Percentiles rank a stretch among this genome's conserved stretches.
Conservation (phyloP, 441 rosid genomes). For the Mallotus japonicus region DNA sequence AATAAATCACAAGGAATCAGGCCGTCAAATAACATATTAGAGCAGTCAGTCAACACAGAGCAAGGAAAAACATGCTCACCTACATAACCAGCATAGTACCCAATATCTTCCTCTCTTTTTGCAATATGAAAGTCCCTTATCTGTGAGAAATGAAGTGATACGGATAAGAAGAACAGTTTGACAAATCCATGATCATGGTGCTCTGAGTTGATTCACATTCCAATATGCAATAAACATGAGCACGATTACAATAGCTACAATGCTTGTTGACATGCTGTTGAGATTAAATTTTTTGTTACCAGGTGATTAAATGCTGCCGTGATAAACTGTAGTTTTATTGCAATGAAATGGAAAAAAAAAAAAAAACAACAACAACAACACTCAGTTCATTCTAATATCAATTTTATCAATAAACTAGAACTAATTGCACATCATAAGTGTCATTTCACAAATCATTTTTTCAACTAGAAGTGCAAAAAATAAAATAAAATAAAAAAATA, state of each 20-base stretch:
- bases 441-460: too few relatives aligned
- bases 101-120: constrained; percentile 57
- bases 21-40: not conserved
- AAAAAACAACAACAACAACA: not conserved
- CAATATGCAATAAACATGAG: not conserved
- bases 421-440: not conserved
- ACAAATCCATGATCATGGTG: not conserved
- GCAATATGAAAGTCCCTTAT: constrained; percentile 52
- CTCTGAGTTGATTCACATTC: not conserved
- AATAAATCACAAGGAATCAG: constrained; percentile 8
- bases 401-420: not conserved
- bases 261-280: too few relatives aligned
- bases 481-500: too few relatives aligned
- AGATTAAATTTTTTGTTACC: too few relatives aligned
- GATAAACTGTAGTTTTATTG: too few relatives aligned
- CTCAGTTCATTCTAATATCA: not conserved
- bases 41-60: not conserved
- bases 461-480: too few relatives aligned
- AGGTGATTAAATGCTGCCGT: too few relatives aligned
- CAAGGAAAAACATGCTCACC: constrained; percentile 30
- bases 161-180: not conserved
- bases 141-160: constrained; percentile 26
- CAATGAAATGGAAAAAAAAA: not conserved
- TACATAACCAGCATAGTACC: constrained; percentile 59
- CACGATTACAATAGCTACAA: not conserved